These are phyloP conservation scores for Physaria fendleri DNA, from an alignment of 345 rosid genomes.

Conservation along the genomic window DNA sequence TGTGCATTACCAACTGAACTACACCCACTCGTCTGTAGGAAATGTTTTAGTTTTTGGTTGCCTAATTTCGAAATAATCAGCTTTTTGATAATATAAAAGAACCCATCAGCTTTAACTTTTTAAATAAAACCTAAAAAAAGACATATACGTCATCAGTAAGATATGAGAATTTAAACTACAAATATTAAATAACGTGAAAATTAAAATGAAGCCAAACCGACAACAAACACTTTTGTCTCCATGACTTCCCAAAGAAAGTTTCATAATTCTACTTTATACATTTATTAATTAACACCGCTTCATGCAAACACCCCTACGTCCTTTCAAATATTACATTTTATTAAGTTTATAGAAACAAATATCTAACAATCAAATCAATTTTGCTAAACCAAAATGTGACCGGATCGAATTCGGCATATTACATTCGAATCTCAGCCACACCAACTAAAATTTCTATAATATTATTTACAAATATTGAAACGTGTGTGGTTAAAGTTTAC, in stretches of 20 bases:
- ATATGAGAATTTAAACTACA: slow-evolving; percentile 10
- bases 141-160: slow-evolving; percentile 31
- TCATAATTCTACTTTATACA: slow-evolving; percentile 2
- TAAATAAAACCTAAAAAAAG: slow-evolving; percentile 14
- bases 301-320: slow-evolving; percentile 27
- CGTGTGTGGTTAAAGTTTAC: slow-evolving; percentile 2
- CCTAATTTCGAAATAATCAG: slow-evolving; percentile 31
- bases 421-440: background rate
- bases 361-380: background rate
- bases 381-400: background rate
- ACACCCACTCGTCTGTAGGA: too few relatives aligned
- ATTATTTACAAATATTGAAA: background rate
- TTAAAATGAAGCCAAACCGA: slow-evolving; percentile 32
- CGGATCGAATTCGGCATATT: background rate
- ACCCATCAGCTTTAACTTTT: slow-evolving; percentile 25
- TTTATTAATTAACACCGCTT: slow-evolving; percentile 6
- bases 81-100: slow-evolving; percentile 23
- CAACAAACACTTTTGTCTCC: slow-evolving; percentile 34
- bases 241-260: slow-evolving; percentile 29
- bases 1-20: too few relatives aligned
- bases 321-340: background rate
- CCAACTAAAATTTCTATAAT: background rate
- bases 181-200: slow-evolving; percentile 24
- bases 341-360: background rate
- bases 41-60: slow-evolving; percentile 31